Conservation (phyloP, 768 basidiomycete genomes). For the Agrocybe chaxingu region DNA sequence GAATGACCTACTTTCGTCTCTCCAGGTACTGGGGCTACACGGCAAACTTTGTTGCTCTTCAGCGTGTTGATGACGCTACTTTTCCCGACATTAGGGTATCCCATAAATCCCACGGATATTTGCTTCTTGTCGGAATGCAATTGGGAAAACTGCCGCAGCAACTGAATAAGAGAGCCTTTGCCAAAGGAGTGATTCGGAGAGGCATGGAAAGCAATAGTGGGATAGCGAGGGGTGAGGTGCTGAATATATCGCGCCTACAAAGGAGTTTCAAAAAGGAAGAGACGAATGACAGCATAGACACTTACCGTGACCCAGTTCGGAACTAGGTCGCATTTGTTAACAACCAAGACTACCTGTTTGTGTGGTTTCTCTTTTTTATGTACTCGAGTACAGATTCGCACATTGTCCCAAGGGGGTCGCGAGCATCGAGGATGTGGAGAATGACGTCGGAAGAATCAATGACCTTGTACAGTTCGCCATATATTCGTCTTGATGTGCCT, state of each 20-base stretch:
- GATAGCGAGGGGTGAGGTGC: constrained; percentile 90
- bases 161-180: constrained; percentile 96
- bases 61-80: constrained; percentile 97
- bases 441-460: constrained; percentile 98
- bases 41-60: constrained; percentile 97
- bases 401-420: constrained; percentile 93
- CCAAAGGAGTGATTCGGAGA: constrained; percentile 99
- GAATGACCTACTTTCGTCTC: constrained; percentile 76
- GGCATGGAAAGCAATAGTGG: constrained; percentile 97
- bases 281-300: constrained; percentile 11
- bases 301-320: constrained; percentile 98
- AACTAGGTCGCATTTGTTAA: constrained; percentile 98
- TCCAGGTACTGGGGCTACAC: constrained; percentile 93
- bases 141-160: constrained; percentile 93
- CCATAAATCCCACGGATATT: constrained; percentile 96
- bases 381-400: constrained; percentile 94
- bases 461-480: constrained; percentile 98
- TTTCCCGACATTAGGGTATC: constrained; percentile 98
- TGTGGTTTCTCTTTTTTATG: constrained; percentile 95
- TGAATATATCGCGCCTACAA: constrained; percentile 90
- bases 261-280: neutral
- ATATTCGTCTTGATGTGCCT: constrained; percentile 93
- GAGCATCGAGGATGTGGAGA: constrained; percentile 91
- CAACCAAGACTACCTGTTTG: constrained; percentile 93
- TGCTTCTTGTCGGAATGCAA: constrained; percentile 99